Evolutionary conservation across 495 filamentous ascomycete genomes (phyloP), one percentile per base, ranked within the genome.

Genomic region (Podospora didyma): DNA sequence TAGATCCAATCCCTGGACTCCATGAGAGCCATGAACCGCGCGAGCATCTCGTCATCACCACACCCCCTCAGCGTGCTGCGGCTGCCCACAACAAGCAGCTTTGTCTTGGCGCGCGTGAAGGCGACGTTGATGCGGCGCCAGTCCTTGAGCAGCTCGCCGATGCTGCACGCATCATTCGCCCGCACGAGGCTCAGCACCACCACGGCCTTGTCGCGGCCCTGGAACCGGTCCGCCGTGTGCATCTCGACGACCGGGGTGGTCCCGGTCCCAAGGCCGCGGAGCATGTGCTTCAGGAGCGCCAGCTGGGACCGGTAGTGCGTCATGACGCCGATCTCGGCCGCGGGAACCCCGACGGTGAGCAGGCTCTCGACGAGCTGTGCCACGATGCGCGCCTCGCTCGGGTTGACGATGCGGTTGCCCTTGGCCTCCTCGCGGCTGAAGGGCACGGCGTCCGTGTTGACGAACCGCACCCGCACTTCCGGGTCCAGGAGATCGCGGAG

Each of bases 301-400:
- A 98, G 86, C 68, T 98, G 94, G 28, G 89, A 92, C 59, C 93
- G 89, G 74, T 98, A 98, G 69, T 96, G 89, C n/a, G 94, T 96
- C 68, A 98, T 96, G 61, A 97, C 86, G n/a, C 94, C 94, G 48
- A 98, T 93, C 44, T 91, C 86, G 6, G 74, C 75, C 0, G 88
- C 81, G 0, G 87, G 77, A 16, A 96, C 80, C 26, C 94, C 94
- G 7, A 81, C 79, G 0, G 81, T 77, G 47, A 96, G 78, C 2
- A 98, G 82, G 0, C 84, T 74, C 60, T 89, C 82, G 31, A 96
- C 90, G 24, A 97, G 82, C 65, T 95, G 87, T 0, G 79, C 77
- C 42, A 86, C 84, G 34, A 97, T 77, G 5, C 77, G 79, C 0
- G 86, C 89, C 72, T 98, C 94, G 45, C 80, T 79, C 4, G 84